These are phyloP conservation scores for Erucastrum elatum DNA, from an alignment of 345 rosid species.

Conservation along the genomic window DNA sequence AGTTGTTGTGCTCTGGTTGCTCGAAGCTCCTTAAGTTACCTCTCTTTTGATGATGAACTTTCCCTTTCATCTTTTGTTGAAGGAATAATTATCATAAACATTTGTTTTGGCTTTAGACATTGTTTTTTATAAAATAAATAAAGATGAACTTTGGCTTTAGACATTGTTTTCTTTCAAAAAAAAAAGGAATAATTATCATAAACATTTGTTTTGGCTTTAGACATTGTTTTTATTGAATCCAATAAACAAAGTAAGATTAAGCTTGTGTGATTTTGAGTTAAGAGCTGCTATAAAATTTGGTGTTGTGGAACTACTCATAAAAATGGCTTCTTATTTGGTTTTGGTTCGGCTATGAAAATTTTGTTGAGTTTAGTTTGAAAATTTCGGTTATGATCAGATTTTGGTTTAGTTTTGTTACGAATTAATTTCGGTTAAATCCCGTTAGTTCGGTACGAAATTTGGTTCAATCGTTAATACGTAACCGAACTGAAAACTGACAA, in stretches of 20 bases:
- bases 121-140: neutral
- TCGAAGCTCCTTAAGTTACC: constrained; percentile 32
- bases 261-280: neutral
- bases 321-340: neutral
- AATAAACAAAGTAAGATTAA: neutral
- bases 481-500: too few species aligned
- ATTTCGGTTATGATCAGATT: neutral
- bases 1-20: constrained; percentile 72
- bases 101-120: neutral
- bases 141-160: neutral
- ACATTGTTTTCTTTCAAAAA: neutral
- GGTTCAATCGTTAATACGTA: too few species aligned
- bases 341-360: neutral
- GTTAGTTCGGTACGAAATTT: too few species aligned
- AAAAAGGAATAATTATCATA: neutral
- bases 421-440: neutral
- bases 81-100: neutral
- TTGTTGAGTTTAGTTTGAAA: too few species aligned
- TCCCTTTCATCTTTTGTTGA: neutral
- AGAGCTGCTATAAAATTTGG: neutral
- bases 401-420: too few species aligned
- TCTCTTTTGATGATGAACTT: neutral
- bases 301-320: neutral
- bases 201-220: neutral
- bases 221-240: neutral